Evolutionary conservation across 208 protist species (phyloP).

Genomic region (Leishmania gerbilli): DNA sequence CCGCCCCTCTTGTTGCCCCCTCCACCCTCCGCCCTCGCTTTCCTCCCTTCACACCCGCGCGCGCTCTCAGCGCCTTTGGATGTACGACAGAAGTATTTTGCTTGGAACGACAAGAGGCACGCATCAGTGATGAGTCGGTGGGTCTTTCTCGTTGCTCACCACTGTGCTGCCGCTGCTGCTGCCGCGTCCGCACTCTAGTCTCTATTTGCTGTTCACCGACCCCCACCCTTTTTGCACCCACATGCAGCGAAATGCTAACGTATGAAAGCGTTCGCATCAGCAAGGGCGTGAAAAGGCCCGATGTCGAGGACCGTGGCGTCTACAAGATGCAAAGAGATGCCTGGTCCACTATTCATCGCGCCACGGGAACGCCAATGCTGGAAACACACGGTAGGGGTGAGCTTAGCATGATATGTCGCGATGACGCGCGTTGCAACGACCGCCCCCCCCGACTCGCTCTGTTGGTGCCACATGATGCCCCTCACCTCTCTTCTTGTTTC

Average conservation of each 20-base stretch:
- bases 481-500: neutral
- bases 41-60: neutral
- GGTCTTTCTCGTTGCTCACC: neutral
- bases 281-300: too few species aligned
- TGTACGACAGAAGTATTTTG: neutral
- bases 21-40: neutral
- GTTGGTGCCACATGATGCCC: neutral
- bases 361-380: neutral
- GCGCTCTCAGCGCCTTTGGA: neutral
- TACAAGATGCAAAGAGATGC: neutral
- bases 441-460: neutral
- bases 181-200: neutral
- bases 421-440: neutral
- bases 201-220: neutral
- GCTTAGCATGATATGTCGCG: neutral
- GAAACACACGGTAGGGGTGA: neutral
- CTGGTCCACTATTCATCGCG: neutral
- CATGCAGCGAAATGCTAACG: neutral
- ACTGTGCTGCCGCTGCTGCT: neutral
- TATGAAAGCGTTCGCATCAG: neutral
- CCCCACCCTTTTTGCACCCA: neutral
- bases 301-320: neutral
- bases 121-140: neutral
- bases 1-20: neutral
- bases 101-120: slow-evolving; percentile 1